phyloP scores from a whole-genome alignment of 2,329 filamentous ascomycete species.

The Cladosporium austrohemisphaericum region DNA sequence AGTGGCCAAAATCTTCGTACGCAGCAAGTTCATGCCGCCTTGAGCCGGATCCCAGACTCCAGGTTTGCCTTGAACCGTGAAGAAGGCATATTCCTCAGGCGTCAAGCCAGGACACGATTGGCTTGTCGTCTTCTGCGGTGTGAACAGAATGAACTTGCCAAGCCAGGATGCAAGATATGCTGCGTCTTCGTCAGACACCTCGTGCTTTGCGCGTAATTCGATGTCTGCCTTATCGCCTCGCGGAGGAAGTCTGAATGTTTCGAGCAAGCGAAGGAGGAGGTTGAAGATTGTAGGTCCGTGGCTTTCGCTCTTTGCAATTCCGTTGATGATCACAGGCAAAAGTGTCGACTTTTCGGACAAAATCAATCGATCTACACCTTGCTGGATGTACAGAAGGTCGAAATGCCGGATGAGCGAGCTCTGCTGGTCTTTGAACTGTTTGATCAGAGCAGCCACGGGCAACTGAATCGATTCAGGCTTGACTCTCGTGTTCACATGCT shows the following conservation, averaged over 20 bases:
- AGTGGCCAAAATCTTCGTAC: slow-evolving; percentile 66
- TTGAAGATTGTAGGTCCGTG: slow-evolving; percentile 72
- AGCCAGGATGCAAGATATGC: slow-evolving; percentile 71
- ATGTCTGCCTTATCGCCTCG: slow-evolving; percentile 76
- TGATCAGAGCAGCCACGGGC: slow-evolving; percentile 76
- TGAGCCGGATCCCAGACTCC: slow-evolving; percentile 64
- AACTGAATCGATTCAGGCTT: slow-evolving; percentile 65
- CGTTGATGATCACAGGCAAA: slow-evolving; percentile 65
- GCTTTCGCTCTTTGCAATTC: slow-evolving; percentile 57
- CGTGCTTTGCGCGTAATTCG: slow-evolving; percentile 61
- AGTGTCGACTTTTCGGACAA: slow-evolving; percentile 64
- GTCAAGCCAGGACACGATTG: slow-evolving; percentile 59
- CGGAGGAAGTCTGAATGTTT: slow-evolving; percentile 66
- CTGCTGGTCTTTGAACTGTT: slow-evolving; percentile 79
- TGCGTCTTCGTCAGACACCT: slow-evolving; percentile 68
- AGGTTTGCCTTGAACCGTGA: slow-evolving; percentile 62
- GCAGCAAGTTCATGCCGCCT: slow-evolving; percentile 62
- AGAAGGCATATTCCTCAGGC: slow-evolving; percentile 63
- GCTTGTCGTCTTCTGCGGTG: slow-evolving; percentile 35
- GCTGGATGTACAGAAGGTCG: slow-evolving; percentile 83
- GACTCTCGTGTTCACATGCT: slow-evolving; percentile 66
- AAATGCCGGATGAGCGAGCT: slow-evolving; percentile 78
- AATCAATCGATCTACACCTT: slow-evolving; percentile 65
- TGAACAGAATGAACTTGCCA: slow-evolving; percentile 70
- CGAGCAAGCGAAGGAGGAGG: slow-evolving; percentile 71